Conservation (phyloP, 139 green algal species). For the Chlamydomonas eustigma region DNA sequence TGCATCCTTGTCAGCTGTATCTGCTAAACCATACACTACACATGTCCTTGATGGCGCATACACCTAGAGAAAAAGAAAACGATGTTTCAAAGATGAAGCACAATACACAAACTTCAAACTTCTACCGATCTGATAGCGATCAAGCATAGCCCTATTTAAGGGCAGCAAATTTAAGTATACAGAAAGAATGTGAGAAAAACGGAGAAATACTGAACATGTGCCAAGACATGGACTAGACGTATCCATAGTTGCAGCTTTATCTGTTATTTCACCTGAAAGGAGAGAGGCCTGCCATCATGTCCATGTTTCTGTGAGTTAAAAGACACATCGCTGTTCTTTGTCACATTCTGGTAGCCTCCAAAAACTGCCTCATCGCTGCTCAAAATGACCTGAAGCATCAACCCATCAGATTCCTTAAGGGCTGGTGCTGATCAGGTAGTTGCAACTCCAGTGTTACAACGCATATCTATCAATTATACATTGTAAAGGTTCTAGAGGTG, state of each 20-base stretch:
- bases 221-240: background rate
- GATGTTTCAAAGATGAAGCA: too few species aligned
- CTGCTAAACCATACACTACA: slow-evolving; percentile 77
- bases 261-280: slow-evolving; percentile 40
- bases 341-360: slow-evolving; percentile 80
- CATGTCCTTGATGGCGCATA: slow-evolving; percentile 64
- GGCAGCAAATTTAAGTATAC: too few species aligned
- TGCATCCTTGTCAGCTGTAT: slow-evolving; percentile 65
- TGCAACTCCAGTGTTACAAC: too few species aligned
- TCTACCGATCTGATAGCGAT: too few species aligned
- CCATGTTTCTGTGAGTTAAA: slow-evolving; percentile 35
- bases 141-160: too few species aligned
- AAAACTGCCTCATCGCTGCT: slow-evolving; percentile 83
- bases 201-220: too few species aligned
- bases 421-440: background rate
- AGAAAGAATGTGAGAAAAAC: too few species aligned
- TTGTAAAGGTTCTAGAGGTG: background rate
- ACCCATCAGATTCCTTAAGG: background rate
- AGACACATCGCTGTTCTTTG: slow-evolving; percentile 64
- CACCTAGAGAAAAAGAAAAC: slow-evolving; percentile 9
- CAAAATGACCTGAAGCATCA: slow-evolving; percentile 63
- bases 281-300: slow-evolving; percentile 68
- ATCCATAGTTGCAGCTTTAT: too few species aligned
- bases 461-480: too few species aligned
- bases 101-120: too few species aligned